phyloP scores from a whole-genome alignment of 2,329 filamentous ascomycete genomes.

The Fusarium keratoplasticum region DNA sequence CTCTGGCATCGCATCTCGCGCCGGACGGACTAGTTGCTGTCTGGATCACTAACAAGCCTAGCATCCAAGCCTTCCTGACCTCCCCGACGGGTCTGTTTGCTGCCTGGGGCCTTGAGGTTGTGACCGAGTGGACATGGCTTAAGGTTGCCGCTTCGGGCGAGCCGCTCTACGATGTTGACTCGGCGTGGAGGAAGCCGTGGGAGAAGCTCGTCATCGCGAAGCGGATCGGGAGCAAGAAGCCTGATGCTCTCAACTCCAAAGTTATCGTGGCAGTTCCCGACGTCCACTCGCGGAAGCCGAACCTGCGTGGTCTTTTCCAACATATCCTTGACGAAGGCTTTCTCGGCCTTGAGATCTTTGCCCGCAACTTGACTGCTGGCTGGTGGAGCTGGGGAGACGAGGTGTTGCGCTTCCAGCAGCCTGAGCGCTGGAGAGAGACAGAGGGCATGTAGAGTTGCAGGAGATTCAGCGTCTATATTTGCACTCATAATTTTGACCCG shows the following conservation, averaged over 20 bases:
- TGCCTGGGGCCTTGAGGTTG: slow-evolving; percentile 72
- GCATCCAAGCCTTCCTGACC: slow-evolving; percentile 66
- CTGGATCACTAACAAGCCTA: slow-evolving; percentile 82
- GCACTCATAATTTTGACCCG: slow-evolving; percentile 37
- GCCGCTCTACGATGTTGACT: slow-evolving; percentile 71
- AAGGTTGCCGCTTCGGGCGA: slow-evolving; percentile 76
- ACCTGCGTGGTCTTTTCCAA: slow-evolving; percentile 70
- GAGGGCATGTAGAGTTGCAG: slow-evolving; percentile 15
- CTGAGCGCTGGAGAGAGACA: slow-evolving; percentile 59
- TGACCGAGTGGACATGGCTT: slow-evolving; percentile 83
- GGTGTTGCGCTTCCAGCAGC: slow-evolving; percentile 75
- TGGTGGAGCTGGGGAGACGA: slow-evolving; percentile 87
- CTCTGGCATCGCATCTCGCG: slow-evolving; percentile 66
- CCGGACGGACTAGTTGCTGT: slow-evolving; percentile 71
- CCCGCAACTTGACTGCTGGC: slow-evolving; percentile 76
- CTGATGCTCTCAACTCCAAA: slow-evolving; percentile 51
- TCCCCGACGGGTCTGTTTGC: slow-evolving; percentile 69
- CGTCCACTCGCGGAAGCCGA: slow-evolving; percentile 83
- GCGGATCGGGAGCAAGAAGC: slow-evolving; percentile 48
- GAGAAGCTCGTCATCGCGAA: slow-evolving; percentile 76
- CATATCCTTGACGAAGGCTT: slow-evolving; percentile 64
- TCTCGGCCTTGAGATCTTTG: slow-evolving; percentile 79
- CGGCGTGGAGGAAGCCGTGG: slow-evolving; percentile 79
- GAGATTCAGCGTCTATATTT: slow-evolving; percentile 41
- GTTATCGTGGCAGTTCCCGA: slow-evolving; percentile 79